Conservation (phyloP, 164 flowering plant genomes). For the Annona squamosa region DNA sequence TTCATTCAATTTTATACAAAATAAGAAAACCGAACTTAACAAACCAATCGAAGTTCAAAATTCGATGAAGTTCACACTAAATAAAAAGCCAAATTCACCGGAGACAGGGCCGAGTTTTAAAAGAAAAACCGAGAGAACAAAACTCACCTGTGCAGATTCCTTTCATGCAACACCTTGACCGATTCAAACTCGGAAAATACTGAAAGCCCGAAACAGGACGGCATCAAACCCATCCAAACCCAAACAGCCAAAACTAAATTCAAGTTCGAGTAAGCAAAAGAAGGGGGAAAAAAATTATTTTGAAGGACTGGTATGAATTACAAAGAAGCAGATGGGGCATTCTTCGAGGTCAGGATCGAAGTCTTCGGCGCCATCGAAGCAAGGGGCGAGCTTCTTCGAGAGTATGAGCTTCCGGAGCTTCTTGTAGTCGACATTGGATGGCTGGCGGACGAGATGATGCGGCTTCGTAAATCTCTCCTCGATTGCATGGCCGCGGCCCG, state of each 20-base stretch:
- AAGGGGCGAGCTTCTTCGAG: slow-evolving; percentile 29
- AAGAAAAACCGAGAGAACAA: neutral
- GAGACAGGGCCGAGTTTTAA: neutral
- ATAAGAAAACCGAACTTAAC: neutral
- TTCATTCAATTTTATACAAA: neutral
- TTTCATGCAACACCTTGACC: slow-evolving; percentile 31
- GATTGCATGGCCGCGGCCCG: slow-evolving; percentile 6
- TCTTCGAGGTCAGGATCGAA: slow-evolving; percentile 27
- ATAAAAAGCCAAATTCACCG: neutral
- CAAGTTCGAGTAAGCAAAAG: neutral
- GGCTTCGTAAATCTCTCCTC: slow-evolving; percentile 30
- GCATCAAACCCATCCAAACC: neutral
- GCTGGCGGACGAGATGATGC: slow-evolving; percentile 16
- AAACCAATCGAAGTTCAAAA: neutral
- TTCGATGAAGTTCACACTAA: neutral
- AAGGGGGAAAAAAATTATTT: neutral
- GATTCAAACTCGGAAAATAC: slow-evolving; percentile 31
- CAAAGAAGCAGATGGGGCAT: slow-evolving; percentile 34
- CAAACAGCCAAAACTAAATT: neutral
- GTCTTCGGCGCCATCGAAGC: slow-evolving; percentile 29
- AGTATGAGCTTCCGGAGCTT: slow-evolving; percentile 26
- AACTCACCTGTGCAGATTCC: slow-evolving; percentile 31
- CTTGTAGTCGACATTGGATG: slow-evolving; percentile 25
- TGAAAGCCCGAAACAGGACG: slow-evolving; percentile 10
- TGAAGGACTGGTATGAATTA: slow-evolving; percentile 4